Conservation (phyloP, 805 yeast genomes). For the Candida adriatica region DNA sequence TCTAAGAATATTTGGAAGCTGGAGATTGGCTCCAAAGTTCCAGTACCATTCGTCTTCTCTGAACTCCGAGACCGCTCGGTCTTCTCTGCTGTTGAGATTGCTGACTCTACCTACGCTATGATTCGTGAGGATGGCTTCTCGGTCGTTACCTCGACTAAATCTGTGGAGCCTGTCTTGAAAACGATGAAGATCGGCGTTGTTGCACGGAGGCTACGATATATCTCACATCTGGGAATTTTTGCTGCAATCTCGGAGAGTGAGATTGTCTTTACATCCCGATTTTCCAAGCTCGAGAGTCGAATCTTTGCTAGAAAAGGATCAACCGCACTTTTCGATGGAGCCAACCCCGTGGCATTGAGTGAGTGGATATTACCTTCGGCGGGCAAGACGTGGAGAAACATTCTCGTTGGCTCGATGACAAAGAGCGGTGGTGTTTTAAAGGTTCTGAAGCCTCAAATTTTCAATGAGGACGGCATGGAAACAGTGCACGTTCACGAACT, state of each 20-base stretch:
- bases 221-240: constrained; percentile 18
- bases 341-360: constrained; percentile 25
- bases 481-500: constrained; percentile 14
- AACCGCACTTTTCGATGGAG: constrained; percentile 14
- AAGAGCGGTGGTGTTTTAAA: constrained; percentile 19
- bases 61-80: constrained; percentile 13
- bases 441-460: constrained; percentile 14
- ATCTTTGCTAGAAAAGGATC: constrained; percentile 6
- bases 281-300: constrained; percentile 7
- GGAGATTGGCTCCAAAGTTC: constrained; percentile 2
- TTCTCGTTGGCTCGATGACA: constrained; percentile 29
- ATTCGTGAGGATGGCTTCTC: constrained; percentile 30
- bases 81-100: constrained; percentile 7
- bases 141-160: constrained; percentile 15
- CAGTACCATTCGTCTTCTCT: constrained; percentile 17
- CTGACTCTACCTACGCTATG: constrained; percentile 16
- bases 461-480: constrained; percentile 2
- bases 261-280: constrained; percentile 15
- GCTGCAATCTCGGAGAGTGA: constrained; percentile 17
- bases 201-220: constrained; percentile 24
- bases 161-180: constrained; percentile 16
- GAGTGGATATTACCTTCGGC: constrained; percentile 28
- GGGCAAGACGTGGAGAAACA: constrained; percentile 18
- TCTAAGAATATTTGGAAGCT: constrained; percentile 18
- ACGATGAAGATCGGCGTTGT: constrained; percentile 21